Evolutionary conservation across 139 green algal species (phyloP).

Genomic region (Chlamydomonas incerta): DNA sequence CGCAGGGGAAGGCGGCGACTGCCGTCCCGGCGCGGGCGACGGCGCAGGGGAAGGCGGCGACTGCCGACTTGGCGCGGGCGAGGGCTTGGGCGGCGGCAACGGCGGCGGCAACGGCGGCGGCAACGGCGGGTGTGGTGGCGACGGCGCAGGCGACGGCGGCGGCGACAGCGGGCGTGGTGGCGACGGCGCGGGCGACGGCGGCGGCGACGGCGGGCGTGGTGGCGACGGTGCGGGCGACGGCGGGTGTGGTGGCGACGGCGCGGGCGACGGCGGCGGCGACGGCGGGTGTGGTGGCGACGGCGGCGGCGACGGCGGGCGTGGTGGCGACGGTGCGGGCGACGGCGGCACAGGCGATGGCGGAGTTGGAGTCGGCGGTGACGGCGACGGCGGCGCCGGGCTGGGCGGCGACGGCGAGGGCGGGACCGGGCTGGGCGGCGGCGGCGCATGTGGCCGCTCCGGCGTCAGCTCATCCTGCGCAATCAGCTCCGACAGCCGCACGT

Average conservation of each 20-base stretch:
- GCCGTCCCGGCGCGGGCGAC: neutral
- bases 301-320: too few relatives aligned
- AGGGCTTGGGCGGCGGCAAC: neutral
- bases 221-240: neutral
- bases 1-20: too few relatives aligned
- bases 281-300: neutral
- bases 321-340: neutral
- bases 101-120: neutral
- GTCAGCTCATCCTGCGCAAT: neutral
- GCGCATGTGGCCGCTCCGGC: too few relatives aligned
- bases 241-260: neutral
- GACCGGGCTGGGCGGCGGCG: too few relatives aligned
- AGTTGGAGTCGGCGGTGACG: too few relatives aligned
- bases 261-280: too few relatives aligned
- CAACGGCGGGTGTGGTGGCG: neutral
- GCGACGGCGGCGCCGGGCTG: neutral
- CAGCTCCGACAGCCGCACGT: neutral
- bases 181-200: neutral
- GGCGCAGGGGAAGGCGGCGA: too few relatives aligned
- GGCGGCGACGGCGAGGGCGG: neutral
- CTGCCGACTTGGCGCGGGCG: too few relatives aligned
- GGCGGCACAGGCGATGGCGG: neutral
- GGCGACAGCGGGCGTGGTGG: neutral
- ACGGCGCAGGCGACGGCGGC: neutral
- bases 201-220: neutral